phyloP scores from a whole-genome alignment of 371 early-diverging fungal genomes.

The Dipsacomyces acuminosporus region DNA sequence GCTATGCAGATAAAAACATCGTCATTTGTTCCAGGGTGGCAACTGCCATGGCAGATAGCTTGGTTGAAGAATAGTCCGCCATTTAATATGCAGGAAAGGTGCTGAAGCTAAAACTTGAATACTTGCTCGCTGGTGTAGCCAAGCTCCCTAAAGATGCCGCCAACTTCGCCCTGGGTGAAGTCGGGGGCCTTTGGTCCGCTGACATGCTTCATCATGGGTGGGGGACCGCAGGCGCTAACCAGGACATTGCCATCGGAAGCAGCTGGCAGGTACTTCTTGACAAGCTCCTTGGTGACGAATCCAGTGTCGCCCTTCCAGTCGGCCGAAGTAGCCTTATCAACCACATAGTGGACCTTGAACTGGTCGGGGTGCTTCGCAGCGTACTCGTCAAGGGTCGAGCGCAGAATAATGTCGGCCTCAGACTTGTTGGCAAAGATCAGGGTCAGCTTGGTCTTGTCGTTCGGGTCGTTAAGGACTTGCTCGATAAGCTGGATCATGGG shows the following conservation, averaged over 20 bases:
- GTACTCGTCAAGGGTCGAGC: conserved; percentile 68
- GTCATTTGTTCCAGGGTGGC: too few species aligned
- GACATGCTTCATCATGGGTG: conserved; percentile 68
- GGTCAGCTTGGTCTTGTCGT: conserved; percentile 77
- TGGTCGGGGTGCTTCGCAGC: conserved; percentile 68
- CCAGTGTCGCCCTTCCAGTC: conserved; percentile 69
- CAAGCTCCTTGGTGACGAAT: conserved; percentile 61
- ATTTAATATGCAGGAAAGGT: too few species aligned
- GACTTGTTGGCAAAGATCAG: conserved; percentile 85
- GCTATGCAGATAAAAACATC: too few species aligned
- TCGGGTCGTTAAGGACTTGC: conserved; percentile 63
- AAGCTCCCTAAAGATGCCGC: conserved; percentile 76
- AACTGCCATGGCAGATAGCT: too few species aligned
- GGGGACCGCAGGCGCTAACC: conserved; percentile 90
- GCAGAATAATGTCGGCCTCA: conserved; percentile 80
- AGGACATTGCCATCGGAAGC: conserved; percentile 46
- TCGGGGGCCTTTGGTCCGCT: conserved; percentile 83
- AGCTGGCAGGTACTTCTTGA: conserved; percentile 61
- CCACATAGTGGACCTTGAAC: conserved; percentile 71
- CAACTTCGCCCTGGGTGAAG: conserved; percentile 77
- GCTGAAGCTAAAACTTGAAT: conserved; percentile 92
- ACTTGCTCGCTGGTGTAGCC: conserved; percentile 75
- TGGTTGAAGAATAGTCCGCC: too few species aligned
- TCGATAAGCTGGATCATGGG: conserved; percentile 83
- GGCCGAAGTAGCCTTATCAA: conserved; percentile 65